These are phyloP conservation scores for Platanthera zijinensis DNA, from an alignment of 106 monocot genomes.

Conservation along the genomic window DNA sequence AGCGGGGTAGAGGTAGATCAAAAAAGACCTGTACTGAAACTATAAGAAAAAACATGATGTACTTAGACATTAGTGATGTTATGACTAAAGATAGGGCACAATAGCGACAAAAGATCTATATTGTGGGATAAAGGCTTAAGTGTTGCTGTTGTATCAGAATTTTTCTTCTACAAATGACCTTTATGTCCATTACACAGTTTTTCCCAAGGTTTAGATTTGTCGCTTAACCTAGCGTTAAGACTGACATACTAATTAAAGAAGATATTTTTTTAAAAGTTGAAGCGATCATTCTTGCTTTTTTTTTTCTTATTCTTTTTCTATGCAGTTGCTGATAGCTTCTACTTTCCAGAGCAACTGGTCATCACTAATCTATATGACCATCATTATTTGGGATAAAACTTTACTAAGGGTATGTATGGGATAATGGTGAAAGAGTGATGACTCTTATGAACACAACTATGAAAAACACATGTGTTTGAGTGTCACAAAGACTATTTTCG, in stretches of 20 bases:
- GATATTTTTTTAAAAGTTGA: background rate
- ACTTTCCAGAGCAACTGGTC: background rate
- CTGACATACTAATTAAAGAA: background rate
- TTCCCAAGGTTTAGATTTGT: background rate
- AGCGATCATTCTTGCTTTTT: background rate
- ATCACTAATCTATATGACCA: background rate
- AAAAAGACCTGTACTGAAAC: no score
- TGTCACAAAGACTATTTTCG: no score
- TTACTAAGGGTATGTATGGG: background rate
- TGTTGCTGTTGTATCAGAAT: background rate
- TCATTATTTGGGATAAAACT: background rate
- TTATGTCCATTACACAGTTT: background rate
- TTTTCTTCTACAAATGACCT: background rate
- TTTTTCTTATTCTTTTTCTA: background rate
- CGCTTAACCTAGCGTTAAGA: background rate
- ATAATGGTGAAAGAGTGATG: background rate
- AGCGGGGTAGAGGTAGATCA: no score
- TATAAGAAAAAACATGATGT: no score
- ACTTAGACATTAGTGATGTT: no score
- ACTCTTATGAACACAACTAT: no score
- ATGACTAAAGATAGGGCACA: no score
- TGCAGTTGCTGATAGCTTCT: background rate
- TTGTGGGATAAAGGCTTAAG: no score
- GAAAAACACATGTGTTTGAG: no score
- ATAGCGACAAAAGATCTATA: no score